These are phyloP conservation scores for Acanthamoeba castellanii DNA, from an alignment of 208 protist genomes.

Conservation along the genomic window DNA sequence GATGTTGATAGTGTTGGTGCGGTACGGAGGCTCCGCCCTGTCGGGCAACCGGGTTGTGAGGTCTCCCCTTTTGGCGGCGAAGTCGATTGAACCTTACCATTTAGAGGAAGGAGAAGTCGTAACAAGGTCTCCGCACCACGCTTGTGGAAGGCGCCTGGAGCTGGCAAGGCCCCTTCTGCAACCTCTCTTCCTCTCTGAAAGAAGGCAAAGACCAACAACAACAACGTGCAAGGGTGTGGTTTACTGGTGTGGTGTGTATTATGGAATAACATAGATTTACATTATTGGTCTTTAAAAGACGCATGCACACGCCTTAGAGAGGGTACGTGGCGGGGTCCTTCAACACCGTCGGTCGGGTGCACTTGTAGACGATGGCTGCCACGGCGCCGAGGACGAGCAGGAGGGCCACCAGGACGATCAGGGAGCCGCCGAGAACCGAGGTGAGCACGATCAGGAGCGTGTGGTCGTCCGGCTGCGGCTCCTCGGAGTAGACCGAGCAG, in stretches of 20 bases:
- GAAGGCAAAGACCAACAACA: too few relatives aligned
- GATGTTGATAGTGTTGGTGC: too few relatives aligned
- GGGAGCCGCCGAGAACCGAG: neutral
- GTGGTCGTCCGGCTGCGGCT: constrained; percentile 17
- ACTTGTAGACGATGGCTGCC: constrained; percentile 25
- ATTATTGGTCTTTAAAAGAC: too few relatives aligned
- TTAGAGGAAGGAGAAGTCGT: constrained; percentile 84
- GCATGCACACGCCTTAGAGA: too few relatives aligned
- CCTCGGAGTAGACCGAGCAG: neutral
- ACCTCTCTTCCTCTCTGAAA: too few relatives aligned
- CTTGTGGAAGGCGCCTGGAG: too few relatives aligned
- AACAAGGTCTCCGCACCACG: constrained; percentile 83
- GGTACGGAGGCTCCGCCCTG: too few relatives aligned
- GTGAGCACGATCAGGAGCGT: constrained; percentile 49
- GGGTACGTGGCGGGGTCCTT: neutral
- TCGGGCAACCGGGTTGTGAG: too few relatives aligned
- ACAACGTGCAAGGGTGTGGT: too few relatives aligned
- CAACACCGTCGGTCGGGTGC: neutral
- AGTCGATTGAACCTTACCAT: constrained; percentile 75
- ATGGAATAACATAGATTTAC: too few relatives aligned
- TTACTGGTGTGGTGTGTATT: too few relatives aligned
- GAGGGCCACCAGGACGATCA: neutral
- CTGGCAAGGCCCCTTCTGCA: too few relatives aligned
- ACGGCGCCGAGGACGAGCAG: neutral
- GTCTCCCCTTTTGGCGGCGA: neutral